A percentile compares a stretch with the other conserved stretches of the same genome.
Evolutionary conservation across 371 early-diverging fungal species (phyloP).

Genomic region (Zopfochytrium polystomum): DNA sequence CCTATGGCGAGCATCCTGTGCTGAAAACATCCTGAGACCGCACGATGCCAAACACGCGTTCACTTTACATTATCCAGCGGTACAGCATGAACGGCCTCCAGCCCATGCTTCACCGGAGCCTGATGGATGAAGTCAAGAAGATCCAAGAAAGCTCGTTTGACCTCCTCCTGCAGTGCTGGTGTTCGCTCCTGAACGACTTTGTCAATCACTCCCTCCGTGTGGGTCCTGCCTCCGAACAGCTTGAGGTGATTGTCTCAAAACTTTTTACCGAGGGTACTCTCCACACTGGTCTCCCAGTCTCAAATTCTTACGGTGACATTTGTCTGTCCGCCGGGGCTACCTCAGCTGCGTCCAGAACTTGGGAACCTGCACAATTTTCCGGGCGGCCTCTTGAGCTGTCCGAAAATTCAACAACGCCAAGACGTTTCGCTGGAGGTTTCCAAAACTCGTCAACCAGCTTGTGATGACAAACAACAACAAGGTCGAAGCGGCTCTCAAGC

Average conservation of each 20-base stretch:
- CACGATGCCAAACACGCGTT: slow-evolving; percentile 9
- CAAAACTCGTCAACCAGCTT: no score
- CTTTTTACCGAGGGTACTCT: slow-evolving; percentile 10
- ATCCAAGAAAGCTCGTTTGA: slow-evolving; percentile 36
- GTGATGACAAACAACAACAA: no score
- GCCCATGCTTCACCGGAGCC: slow-evolving; percentile 29
- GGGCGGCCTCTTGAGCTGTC: no score
- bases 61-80: slow-evolving; percentile 5
- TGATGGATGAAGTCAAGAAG: slow-evolving; percentile 21
- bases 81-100: no score
- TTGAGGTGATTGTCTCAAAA: slow-evolving; percentile 34
- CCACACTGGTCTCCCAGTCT: no score
- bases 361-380: no score
- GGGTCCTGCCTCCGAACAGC: slow-evolving; percentile 33
- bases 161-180: slow-evolving; percentile 32
- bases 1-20: not conserved
- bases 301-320: no score
- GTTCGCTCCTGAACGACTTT: slow-evolving; percentile 25
- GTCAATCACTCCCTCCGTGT: slow-evolving; percentile 27
- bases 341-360: no score
- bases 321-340: no score
- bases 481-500: no score
- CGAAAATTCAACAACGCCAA: no score
- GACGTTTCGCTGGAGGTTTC: no score
- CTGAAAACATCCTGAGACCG: slow-evolving; percentile 1